Evolutionary conservation across 108 stramenopile species (phyloP).

Genomic region (Bacterosira constricta): DNA sequence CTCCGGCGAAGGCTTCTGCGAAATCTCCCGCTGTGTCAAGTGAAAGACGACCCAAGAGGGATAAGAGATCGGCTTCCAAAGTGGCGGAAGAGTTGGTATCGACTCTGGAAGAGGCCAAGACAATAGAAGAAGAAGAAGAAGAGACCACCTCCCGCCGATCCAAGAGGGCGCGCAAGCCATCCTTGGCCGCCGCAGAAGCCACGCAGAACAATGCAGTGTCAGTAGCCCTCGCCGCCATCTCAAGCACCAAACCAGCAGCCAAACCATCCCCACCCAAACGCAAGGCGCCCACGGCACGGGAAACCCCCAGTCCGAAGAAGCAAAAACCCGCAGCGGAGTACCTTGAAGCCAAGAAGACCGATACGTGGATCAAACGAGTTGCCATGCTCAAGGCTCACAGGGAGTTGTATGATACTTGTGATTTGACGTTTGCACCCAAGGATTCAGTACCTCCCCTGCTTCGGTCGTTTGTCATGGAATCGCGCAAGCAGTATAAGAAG

Average conservation of each 20-base stretch:
- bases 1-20: too few relatives aligned
- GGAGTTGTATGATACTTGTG: conserved; percentile 16
- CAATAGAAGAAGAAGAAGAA: neutral
- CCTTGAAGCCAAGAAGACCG: neutral
- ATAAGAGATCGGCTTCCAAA: neutral
- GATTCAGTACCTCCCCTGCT: neutral
- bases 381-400: conserved; percentile 12
- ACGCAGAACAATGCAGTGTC: neutral
- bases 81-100: neutral
- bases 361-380: conserved; percentile 11
- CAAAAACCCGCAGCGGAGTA: neutral
- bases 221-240: neutral
- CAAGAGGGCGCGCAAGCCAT: neutral
- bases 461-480: conserved; percentile 10
- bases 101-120: neutral
- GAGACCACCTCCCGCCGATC: neutral
- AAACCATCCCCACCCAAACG: neutral
- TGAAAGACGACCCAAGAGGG: neutral
- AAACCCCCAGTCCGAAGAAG: neutral
- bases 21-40: neutral
- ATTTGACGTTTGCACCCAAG: neutral
- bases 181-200: neutral
- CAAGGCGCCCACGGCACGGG: neutral
- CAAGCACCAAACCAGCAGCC: neutral
- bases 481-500: conserved; percentile 25